phyloP scores from a whole-genome alignment of 2,329 filamentous ascomycete genomes.

The Fusarium irregulare region DNA sequence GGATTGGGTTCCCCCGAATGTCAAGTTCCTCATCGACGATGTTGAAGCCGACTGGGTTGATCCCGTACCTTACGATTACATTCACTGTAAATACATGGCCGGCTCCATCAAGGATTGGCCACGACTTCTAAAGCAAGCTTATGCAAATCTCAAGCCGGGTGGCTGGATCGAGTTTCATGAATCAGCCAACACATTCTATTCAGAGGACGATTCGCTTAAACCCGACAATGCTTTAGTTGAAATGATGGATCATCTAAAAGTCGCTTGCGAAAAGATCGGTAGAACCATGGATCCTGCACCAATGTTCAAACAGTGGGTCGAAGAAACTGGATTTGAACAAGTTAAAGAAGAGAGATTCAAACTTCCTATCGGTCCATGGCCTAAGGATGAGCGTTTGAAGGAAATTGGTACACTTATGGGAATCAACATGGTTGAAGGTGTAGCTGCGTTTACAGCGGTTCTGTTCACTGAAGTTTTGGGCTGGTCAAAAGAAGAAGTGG shows the following conservation, averaged over 20 bases:
- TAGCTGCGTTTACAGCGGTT: slow-evolving; percentile 54
- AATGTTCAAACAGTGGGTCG: slow-evolving; percentile 45
- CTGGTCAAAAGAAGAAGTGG: slow-evolving; percentile 57
- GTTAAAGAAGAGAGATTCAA: slow-evolving; percentile 49
- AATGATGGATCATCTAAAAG: slow-evolving; percentile 41
- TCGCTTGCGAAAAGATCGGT: slow-evolving; percentile 46
- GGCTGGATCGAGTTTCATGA: slow-evolving; percentile 62
- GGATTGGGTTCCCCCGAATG: slow-evolving; percentile 65
- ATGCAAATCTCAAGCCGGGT: slow-evolving; percentile 56
- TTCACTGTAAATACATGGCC: slow-evolving; percentile 52
- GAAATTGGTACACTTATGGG: slow-evolving; percentile 53
- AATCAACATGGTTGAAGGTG: slow-evolving; percentile 51
- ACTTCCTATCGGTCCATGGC: slow-evolving; percentile 54
- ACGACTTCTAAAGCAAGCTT: slow-evolving; percentile 39
- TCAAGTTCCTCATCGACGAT: slow-evolving; percentile 69
- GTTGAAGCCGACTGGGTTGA: slow-evolving; percentile 65
- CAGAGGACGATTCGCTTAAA: slow-evolving; percentile 54
- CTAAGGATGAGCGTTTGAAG: slow-evolving; percentile 45
- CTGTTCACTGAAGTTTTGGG: slow-evolving; percentile 54
- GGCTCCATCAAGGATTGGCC: slow-evolving; percentile 51
- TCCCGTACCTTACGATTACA: slow-evolving; percentile 46
- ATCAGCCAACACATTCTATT: slow-evolving; percentile 51
- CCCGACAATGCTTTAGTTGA: slow-evolving; percentile 51
- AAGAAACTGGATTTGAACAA: slow-evolving; percentile 52
- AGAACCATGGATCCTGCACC: slow-evolving; percentile 48